Evolutionary conservation across 2,329 filamentous ascomycete species (phyloP).

Genomic region (Penicillium sp.): DNA sequence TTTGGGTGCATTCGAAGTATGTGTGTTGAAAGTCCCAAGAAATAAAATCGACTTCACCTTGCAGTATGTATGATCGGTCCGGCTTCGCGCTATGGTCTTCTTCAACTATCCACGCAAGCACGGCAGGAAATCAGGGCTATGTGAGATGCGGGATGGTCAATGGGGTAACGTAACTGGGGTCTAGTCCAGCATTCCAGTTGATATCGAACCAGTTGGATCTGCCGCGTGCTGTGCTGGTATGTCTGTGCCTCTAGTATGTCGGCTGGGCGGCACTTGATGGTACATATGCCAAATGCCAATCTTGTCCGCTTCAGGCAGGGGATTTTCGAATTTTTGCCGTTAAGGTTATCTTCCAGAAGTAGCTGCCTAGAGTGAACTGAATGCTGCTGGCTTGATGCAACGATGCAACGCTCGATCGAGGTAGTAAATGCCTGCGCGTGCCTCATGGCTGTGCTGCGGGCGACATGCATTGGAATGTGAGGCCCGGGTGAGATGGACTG

Average conservation of each 20-base stretch:
- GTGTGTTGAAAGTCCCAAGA: not conserved
- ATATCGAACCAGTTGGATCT: not conserved
- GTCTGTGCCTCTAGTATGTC: constrained; percentile 1
- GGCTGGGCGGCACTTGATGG: not conserved
- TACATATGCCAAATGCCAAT: not conserved
- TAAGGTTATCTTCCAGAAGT: constrained; percentile 4
- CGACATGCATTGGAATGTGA: constrained; percentile 33
- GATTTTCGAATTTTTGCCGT: not conserved
- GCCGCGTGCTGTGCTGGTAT: constrained; percentile 3
- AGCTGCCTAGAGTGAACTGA: not conserved
- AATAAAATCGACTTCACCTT: not conserved
- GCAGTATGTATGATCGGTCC: not conserved
- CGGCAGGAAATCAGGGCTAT: not conserved
- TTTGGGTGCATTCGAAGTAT: not conserved
- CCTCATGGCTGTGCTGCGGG: constrained; percentile 13
- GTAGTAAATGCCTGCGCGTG: constrained; percentile 9
- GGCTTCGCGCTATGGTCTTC: not conserved
- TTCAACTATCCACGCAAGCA: constrained; percentile 1
- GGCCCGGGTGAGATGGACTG: constrained; percentile 1
- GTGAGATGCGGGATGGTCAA: constrained; percentile 1
- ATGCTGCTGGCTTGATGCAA: constrained; percentile 2
- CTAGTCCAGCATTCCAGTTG: constrained; percentile 1
- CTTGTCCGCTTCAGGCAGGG: not conserved
- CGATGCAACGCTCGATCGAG: constrained; percentile 8
- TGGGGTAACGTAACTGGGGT: constrained; percentile 1